Percentiles rank a stretch among this genome's conserved stretches.
Evolutionary conservation across 768 basidiomycete species (phyloP).

Genomic region (Baorangia bicolor): DNA sequence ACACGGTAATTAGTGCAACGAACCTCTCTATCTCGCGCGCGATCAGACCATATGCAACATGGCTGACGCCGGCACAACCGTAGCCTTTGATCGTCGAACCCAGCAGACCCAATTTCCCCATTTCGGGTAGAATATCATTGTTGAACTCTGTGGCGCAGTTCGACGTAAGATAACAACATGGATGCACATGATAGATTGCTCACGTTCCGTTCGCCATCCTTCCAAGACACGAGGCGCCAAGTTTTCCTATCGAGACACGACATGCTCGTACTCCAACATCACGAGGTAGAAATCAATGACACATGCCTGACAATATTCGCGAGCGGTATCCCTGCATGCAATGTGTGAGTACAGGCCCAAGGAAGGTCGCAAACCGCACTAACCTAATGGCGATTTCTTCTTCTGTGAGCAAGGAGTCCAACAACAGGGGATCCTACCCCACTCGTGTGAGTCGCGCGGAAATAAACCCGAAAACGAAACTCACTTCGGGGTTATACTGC

Average conservation of each 20-base stretch:
- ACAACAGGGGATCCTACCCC: slow-evolving; percentile 74
- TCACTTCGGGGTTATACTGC: slow-evolving; percentile 22
- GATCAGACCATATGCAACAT: slow-evolving; percentile 92
- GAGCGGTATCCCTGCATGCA: slow-evolving; percentile 69
- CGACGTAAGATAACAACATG: not conserved
- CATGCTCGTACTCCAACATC: not conserved
- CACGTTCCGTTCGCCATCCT: slow-evolving; percentile 86
- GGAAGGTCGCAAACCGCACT: slow-evolving; percentile 11
- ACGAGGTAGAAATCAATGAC: not conserved
- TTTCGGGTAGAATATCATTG: slow-evolving; percentile 73
- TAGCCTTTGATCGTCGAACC: slow-evolving; percentile 94
- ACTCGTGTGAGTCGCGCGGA: slow-evolving; percentile 3
- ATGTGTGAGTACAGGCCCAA: not conserved
- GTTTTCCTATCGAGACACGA: slow-evolving; percentile 54
- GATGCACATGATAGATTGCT: slow-evolving; percentile 12
- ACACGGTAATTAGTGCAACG: slow-evolving; percentile 5
- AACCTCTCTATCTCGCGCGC: slow-evolving; percentile 92
- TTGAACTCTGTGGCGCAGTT: slow-evolving; percentile 60
- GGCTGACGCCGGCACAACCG: slow-evolving; percentile 88
- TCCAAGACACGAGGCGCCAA: slow-evolving; percentile 86
- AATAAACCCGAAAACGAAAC: slow-evolving; percentile 1
- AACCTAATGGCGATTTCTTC: slow-evolving; percentile 90
- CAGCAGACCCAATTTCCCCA: slow-evolving; percentile 89
- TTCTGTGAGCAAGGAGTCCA: slow-evolving; percentile 80
- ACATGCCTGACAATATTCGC: slow-evolving; percentile 74